Evolutionary conservation across 1,139 yeast species (phyloP).

Genomic region (Lodderomyces pseudojiufengensis): DNA sequence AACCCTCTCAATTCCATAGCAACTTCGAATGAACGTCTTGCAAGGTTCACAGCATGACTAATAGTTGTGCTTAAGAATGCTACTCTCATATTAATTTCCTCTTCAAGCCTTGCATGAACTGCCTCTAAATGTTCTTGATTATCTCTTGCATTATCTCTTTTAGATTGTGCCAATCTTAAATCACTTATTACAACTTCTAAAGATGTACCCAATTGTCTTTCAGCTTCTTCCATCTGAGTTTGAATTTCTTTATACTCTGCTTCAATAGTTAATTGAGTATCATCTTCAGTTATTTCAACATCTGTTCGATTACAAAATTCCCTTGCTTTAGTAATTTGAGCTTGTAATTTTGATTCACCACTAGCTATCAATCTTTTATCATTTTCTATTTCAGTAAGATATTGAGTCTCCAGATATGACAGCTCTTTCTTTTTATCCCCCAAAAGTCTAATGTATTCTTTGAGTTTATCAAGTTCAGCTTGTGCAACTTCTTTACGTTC

Average conservation of each 20-base stretch:
- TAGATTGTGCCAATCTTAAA: slow-evolving; percentile 21
- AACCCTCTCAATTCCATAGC: slow-evolving; percentile 69
- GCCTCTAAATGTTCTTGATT: slow-evolving; percentile 22
- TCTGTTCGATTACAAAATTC: slow-evolving; percentile 29
- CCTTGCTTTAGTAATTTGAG: slow-evolving; percentile 27
- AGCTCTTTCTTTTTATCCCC: slow-evolving; percentile 13
- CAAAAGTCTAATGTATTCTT: slow-evolving; percentile 12
- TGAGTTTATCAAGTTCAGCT: slow-evolving; percentile 12
- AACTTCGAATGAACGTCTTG: slow-evolving; percentile 47
- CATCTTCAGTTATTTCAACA: slow-evolving; percentile 25
- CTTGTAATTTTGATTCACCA: slow-evolving; percentile 20
- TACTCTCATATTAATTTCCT: slow-evolving; percentile 45
- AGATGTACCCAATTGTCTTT: slow-evolving; percentile 31
- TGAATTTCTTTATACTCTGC: slow-evolving; percentile 31
- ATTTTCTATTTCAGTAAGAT: slow-evolving; percentile 12
- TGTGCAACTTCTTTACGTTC: background rate
- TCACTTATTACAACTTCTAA: slow-evolving; percentile 38
- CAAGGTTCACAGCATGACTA: slow-evolving; percentile 28
- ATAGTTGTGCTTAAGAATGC: slow-evolving; percentile 49
- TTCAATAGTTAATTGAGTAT: slow-evolving; percentile 36
- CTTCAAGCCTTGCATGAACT: slow-evolving; percentile 23
- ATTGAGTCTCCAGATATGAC: slow-evolving; percentile 10
- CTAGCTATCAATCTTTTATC: slow-evolving; percentile 15
- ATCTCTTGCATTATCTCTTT: slow-evolving; percentile 28
- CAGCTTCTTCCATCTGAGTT: slow-evolving; percentile 35